Base-by-base conservation (phyloP, 768 basidiomycete species). In the Sutorius australiensis region DNA sequence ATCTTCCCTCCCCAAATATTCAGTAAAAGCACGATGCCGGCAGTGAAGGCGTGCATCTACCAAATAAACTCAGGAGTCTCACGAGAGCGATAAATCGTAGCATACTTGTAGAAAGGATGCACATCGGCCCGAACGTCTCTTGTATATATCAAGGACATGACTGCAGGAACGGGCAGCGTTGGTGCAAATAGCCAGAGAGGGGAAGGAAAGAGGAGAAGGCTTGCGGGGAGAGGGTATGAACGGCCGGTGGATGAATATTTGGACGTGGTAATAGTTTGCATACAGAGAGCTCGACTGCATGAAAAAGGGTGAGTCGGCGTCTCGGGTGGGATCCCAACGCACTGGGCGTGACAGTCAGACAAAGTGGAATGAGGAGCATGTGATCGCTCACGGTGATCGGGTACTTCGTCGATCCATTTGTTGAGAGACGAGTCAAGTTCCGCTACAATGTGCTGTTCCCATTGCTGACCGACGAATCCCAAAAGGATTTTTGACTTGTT, bases 131-230 rank as follows among this genome's bases (percentile, higher is more conserved):
- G 63, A 34, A 34, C 79, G 71, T 46, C 63, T 71, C 45, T 76
- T 69, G 47, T 80, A 77, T 3, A 80, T 71, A 58, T 91, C 88
- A 17, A 87, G 67, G 28, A 93, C 78, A 62, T 86, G 87, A 36
- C 80, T 80, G 53, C 80, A 85, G 1, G 87, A 89, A 8, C 89
- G 76, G 2, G 92, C 87, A 0, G 92, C 84, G 55, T 92, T 92
- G n/a, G 86, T 83, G 66, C 90, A 92, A 48, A 93, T 92, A 0
- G 88, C 87, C 31, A 92, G 73, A 0, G 89, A 85, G 62, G 72
- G 83, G 60, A 84, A 79, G 1, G 75, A 72, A 33, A 80, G 61
- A 2, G 70, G 65, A 0, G 75, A 70, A 0, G 75, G 76, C 51
- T 82, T 82, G 41, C 77, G 72, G 3, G 82, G 79, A 0, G 80